Conservation (phyloP, 164 flowering plant genomes). For the Liquidambar formosana region DNA sequence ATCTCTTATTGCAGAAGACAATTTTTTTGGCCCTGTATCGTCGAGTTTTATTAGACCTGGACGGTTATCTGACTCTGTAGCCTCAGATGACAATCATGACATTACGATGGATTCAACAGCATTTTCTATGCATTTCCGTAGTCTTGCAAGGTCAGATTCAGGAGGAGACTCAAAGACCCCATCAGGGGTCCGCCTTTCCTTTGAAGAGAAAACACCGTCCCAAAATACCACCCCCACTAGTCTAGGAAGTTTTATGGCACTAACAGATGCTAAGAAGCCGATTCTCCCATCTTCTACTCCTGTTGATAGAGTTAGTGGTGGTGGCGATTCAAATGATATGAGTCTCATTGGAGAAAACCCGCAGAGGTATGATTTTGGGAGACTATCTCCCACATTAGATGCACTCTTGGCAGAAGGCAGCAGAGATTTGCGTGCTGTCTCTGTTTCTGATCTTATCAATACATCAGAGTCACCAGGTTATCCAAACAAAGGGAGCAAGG, state of each 20-base stretch:
- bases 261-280: constrained; percentile 50
- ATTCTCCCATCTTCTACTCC: constrained; percentile 17
- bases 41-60: constrained; percentile 76
- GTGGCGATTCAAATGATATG: constrained; percentile 70
- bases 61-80: constrained; percentile 62
- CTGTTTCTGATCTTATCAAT: constrained; percentile 17
- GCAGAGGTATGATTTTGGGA: constrained; percentile 63
- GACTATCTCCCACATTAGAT: constrained; percentile 59
- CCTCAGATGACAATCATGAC: constrained; percentile 68
- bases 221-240: constrained; percentile 23
- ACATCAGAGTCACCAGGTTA: constrained; percentile 16
- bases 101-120: constrained; percentile 90
- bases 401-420: constrained; percentile 55
- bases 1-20: constrained; percentile 50
- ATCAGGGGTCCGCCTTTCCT: constrained; percentile 30
- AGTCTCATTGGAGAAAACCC: constrained; percentile 64
- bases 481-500: constrained; percentile 10
- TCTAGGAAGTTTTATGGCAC: constrained; percentile 60
- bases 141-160: constrained; percentile 63
- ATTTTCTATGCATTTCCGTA: constrained; percentile 84
- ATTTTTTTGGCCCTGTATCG: constrained; percentile 88
- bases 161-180: constrained; percentile 60
- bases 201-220: constrained; percentile 59
- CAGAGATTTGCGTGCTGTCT: constrained; percentile 24
- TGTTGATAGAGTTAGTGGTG: constrained; percentile 29